phyloP scores from a whole-genome alignment of 805 yeast species.

The Diddensiella santjacobensis region DNA sequence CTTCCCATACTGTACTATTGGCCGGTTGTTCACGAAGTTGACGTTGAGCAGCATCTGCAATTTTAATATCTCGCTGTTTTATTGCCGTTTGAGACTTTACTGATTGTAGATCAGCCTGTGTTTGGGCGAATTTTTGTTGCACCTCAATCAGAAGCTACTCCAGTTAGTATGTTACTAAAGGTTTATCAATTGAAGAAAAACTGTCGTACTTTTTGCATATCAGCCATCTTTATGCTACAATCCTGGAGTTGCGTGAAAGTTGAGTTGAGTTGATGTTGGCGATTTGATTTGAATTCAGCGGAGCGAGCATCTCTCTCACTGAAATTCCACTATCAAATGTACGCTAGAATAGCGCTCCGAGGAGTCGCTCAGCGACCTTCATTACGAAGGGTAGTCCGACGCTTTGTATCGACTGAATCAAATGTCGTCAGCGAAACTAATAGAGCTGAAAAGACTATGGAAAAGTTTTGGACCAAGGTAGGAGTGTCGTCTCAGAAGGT shows the following conservation, averaged over 20 bases:
- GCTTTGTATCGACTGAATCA: conserved; percentile 14
- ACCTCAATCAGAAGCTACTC: conserved; percentile 44
- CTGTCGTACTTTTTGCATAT: background rate
- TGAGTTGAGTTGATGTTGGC: background rate
- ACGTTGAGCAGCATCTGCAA: conserved; percentile 53
- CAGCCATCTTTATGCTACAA: too few relatives aligned
- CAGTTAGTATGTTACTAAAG: too few relatives aligned
- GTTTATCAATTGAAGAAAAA: too few relatives aligned
- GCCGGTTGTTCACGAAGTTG: conserved; percentile 45
- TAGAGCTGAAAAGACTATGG: conserved; percentile 60
- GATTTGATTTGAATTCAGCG: too few relatives aligned
- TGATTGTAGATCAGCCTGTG: conserved; percentile 56
- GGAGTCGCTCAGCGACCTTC: too few relatives aligned
- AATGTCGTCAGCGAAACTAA: conserved; percentile 49
- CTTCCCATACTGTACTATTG: conserved; percentile 68
- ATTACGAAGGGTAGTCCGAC: background rate
- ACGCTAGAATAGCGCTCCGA: too few relatives aligned
- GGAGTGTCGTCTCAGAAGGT: conserved; percentile 12
- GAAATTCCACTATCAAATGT: too few relatives aligned
- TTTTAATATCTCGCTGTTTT: conserved; percentile 46
- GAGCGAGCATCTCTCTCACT: too few relatives aligned
- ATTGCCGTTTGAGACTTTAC: conserved; percentile 51
- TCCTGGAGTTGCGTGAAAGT: background rate
- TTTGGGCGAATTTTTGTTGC: conserved; percentile 58
- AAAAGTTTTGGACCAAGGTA: conserved; percentile 26